Percentiles rank a stretch among this genome's conserved stretches.
These are phyloP conservation scores for Neoscytalidium dimidiatum DNA, from an alignment of 2,329 filamentous ascomycete species.

Conservation along the genomic window DNA sequence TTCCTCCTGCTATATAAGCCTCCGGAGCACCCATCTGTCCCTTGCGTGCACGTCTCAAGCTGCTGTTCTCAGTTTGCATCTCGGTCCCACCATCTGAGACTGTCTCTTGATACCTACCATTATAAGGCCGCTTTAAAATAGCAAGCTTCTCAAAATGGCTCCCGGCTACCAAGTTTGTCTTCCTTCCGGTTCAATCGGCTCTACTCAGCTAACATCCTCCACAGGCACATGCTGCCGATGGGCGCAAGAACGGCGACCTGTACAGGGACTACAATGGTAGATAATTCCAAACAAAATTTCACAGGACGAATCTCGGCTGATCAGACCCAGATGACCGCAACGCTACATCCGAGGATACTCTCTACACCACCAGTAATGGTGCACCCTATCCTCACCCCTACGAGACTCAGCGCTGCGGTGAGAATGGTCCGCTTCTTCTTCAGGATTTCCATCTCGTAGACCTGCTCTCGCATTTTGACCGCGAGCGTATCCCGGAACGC, in stretches of 20 bases:
- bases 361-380: conserved; percentile 61
- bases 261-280: conserved; percentile 41
- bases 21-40: neutral
- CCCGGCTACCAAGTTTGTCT: conserved; percentile 12
- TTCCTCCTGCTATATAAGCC: neutral
- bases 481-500: conserved; percentile 53
- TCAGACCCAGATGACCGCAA: conserved; percentile 43
- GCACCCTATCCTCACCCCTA: conserved; percentile 60
- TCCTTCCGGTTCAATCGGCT: no score
- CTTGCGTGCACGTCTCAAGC: neutral
- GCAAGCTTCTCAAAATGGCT: conserved; percentile 4
- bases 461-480: conserved; percentile 53
- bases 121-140: neutral
- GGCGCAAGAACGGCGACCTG: conserved; percentile 37
- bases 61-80: neutral
- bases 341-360: conserved; percentile 43
- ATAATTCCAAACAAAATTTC: neutral
- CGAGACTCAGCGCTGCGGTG: conserved; percentile 57
- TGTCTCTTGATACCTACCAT: neutral
- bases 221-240: conserved; percentile 27
- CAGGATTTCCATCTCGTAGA: conserved; percentile 55
- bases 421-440: conserved; percentile 60
- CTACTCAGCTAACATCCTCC: neutral
- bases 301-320: neutral
- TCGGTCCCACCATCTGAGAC: neutral